A percentile compares a stretch with the other conserved stretches of the same genome.
These are phyloP conservation scores for Calocybe gangraenosa DNA, from an alignment of 768 basidiomycete species.

Conservation along the genomic window DNA sequence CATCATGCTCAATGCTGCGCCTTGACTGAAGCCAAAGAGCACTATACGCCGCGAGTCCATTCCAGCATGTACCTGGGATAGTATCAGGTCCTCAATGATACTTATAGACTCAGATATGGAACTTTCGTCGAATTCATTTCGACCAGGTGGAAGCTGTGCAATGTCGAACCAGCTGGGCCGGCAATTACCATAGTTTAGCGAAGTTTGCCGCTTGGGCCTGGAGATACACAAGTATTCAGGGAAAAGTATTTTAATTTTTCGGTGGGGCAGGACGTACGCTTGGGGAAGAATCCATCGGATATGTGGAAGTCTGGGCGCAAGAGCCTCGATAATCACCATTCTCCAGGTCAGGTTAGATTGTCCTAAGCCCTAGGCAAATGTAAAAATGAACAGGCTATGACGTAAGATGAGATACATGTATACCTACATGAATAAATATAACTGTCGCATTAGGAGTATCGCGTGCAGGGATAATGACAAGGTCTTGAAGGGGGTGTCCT, in stretches of 20 bases:
- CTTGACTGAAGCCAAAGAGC: slow-evolving; percentile 42
- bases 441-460: slow-evolving; percentile 58
- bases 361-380: slow-evolving; percentile 30
- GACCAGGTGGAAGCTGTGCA: slow-evolving; percentile 29
- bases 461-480: slow-evolving; percentile 17
- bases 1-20: slow-evolving; percentile 35
- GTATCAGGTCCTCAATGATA: slow-evolving; percentile 32
- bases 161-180: slow-evolving; percentile 43
- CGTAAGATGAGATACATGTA: not conserved
- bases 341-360: slow-evolving; percentile 34
- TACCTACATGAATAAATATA: slow-evolving; percentile 66
- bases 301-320: slow-evolving; percentile 31
- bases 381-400: not conserved
- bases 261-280: slow-evolving; percentile 26
- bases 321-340: slow-evolving; percentile 25
- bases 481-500: slow-evolving; percentile 4
- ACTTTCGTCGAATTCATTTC: slow-evolving; percentile 31
- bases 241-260: not conserved
- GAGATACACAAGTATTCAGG: slow-evolving; percentile 4
- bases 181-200: slow-evolving; percentile 21
- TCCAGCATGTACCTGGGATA: slow-evolving; percentile 32
- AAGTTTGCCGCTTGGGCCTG: slow-evolving; percentile 26
- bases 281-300: slow-evolving; percentile 42
- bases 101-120: slow-evolving; percentile 30
- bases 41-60: slow-evolving; percentile 31